Evolutionary conservation across 108 stramenopile species (phyloP).

Genomic region (Nannochloropsis granulata): DNA sequence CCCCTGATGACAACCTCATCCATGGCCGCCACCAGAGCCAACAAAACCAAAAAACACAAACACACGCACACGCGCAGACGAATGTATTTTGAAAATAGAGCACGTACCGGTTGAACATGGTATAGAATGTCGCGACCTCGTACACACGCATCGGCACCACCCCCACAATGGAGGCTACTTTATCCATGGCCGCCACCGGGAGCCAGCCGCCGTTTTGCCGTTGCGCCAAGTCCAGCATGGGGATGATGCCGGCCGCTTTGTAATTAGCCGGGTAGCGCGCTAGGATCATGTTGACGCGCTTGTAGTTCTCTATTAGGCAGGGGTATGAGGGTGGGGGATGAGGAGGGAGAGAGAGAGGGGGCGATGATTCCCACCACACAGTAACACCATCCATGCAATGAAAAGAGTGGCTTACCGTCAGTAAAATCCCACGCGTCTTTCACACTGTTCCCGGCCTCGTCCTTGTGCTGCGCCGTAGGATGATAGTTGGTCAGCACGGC

Average conservation of each 20-base stretch:
- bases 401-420: background rate
- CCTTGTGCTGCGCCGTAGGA: background rate
- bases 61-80: no score
- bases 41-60: no score
- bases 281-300: constrained; percentile 67
- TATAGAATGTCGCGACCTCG: constrained; percentile 97
- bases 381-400: no score
- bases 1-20: no score
- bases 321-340: no score
- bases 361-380: no score
- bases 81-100: background rate
- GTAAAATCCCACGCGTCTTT: background rate
- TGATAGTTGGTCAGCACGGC: background rate
- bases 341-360: no score
- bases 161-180: constrained; percentile 81
- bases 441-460: background rate
- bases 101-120: constrained; percentile 90
- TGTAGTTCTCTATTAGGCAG: constrained; percentile 85
- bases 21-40: no score
- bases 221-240: constrained; percentile 86
- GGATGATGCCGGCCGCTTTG: constrained; percentile 80
- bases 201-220: constrained; percentile 92
- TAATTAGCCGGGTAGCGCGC: constrained; percentile 95
- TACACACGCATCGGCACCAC: constrained; percentile 77
- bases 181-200: constrained; percentile 95